These are phyloP conservation scores for Citrus mangshanensis DNA, from an alignment of 345 rosid genomes.

Conservation along the genomic window DNA sequence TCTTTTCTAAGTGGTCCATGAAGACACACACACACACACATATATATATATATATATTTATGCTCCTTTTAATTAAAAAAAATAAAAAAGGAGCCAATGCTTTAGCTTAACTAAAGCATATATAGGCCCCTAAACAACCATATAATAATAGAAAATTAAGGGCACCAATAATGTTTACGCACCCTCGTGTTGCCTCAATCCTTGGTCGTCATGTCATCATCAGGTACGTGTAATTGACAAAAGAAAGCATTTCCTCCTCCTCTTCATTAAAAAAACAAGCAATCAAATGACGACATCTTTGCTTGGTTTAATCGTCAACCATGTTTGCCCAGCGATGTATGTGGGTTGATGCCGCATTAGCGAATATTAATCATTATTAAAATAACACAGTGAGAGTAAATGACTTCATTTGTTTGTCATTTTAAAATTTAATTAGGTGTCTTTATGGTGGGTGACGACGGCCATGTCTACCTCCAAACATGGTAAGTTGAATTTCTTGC, in stretches of 20 bases:
- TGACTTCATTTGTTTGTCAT: neutral
- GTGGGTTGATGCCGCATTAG: neutral
- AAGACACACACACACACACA: no score
- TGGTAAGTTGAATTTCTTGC: neutral
- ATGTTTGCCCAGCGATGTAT: neutral
- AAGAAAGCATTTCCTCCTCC: no score
- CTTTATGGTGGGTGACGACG: neutral
- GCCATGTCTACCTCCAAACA: neutral
- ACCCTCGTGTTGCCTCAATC: neutral
- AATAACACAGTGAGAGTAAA: neutral
- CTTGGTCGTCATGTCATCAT: neutral
- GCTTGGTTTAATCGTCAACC: neutral
- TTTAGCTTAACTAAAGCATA: slow-evolving; percentile 7
- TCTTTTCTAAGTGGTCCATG: no score
- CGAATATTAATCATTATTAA: neutral
- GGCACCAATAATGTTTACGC: neutral
- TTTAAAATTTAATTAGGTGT: no score
- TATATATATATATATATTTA: no score
- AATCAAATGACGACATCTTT: slow-evolving; percentile 11
- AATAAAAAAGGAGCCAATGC: slow-evolving; percentile 5
- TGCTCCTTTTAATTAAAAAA: no score
- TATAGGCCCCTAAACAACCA: neutral
- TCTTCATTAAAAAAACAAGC: neutral
- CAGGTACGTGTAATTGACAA: neutral
- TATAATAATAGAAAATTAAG: neutral